A percentile compares a stretch with the other conserved stretches of the same genome.
Conservation (phyloP, 2,329 filamentous ascomycete genomes). For the Pseudohalonectria lignicola region DNA sequence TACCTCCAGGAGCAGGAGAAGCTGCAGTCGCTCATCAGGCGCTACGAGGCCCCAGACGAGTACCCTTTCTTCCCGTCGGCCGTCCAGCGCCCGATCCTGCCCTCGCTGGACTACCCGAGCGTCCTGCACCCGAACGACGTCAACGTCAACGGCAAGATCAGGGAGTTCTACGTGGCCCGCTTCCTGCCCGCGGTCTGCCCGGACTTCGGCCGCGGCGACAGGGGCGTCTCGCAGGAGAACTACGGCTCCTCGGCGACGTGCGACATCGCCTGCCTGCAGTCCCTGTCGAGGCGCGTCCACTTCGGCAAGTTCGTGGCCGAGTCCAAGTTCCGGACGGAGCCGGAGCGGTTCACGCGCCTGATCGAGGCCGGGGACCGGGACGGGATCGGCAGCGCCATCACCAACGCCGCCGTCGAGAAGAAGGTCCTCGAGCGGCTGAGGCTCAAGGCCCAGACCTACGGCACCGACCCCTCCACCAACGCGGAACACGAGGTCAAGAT, state of each 20-base stretch:
- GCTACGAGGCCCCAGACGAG: constrained; percentile 93
- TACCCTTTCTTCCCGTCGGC: constrained; percentile 90
- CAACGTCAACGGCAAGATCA: constrained; percentile 82
- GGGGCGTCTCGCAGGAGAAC: constrained; percentile 82
- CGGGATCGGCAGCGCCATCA: constrained; percentile 84
- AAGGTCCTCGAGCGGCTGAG: constrained; percentile 80
- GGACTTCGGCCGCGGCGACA: constrained; percentile 65
- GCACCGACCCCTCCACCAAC: constrained; percentile 66
- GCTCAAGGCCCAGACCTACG: constrained; percentile 88
- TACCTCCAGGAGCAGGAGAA: constrained; percentile 82
- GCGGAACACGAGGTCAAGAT: constrained; percentile 61
- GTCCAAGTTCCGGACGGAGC: constrained; percentile 80
- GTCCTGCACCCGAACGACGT: constrained; percentile 84
- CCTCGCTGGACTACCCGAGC: constrained; percentile 74
- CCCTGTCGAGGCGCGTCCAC: constrained; percentile 81
- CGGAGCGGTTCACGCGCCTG: constrained; percentile 67
- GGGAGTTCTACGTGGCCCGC: constrained; percentile 68
- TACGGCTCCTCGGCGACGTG: constrained; percentile 88
- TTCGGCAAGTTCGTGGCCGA: constrained; percentile 99
- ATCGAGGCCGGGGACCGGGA: constrained; percentile 72
- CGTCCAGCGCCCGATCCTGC: constrained; percentile 71
- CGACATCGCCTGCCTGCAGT: constrained; percentile 84
- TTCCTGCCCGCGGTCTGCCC: constrained; percentile 78
- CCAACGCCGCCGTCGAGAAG: constrained; percentile 77
- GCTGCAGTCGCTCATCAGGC: constrained; percentile 83